Percentiles rank a stretch among this genome's conserved stretches.
Evolutionary conservation across 1,284 basidiomycete genomes (phyloP).

Genomic region (Xerocomus cyaneibrunnescens): DNA sequence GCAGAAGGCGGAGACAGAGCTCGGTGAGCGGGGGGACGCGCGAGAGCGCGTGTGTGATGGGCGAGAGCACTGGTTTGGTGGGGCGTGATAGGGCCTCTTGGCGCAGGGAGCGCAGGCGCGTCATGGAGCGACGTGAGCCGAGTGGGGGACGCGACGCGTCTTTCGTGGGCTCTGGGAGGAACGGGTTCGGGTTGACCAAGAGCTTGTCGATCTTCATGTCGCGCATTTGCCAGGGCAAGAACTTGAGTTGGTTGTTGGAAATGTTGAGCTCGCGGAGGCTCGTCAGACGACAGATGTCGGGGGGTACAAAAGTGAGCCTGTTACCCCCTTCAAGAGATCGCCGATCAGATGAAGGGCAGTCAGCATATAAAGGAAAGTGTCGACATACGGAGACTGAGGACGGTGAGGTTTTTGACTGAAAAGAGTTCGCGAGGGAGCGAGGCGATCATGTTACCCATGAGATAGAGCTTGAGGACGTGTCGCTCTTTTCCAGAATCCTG

Average conservation of each 20-base stretch:
- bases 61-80: slow-evolving; percentile 30
- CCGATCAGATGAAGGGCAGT: slow-evolving; percentile 2
- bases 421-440: slow-evolving; percentile 31
- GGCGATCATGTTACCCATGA: slow-evolving; percentile 28
- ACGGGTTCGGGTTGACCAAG: slow-evolving; percentile 56
- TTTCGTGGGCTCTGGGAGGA: slow-evolving; percentile 39
- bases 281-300: slow-evolving; percentile 56
- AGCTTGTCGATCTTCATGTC: slow-evolving; percentile 50
- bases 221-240: slow-evolving; percentile 65
- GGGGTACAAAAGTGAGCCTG: slow-evolving; percentile 54
- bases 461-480: slow-evolving; percentile 35
- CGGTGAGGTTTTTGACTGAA: slow-evolving; percentile 30
- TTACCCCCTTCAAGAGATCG: slow-evolving; percentile 40
- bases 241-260: slow-evolving; percentile 56
- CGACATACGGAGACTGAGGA: slow-evolving; percentile 34
- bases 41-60: slow-evolving; percentile 22
- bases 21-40: slow-evolving; percentile 50
- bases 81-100: slow-evolving; percentile 16
- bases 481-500: slow-evolving; percentile 34
- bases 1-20: slow-evolving; percentile 47
- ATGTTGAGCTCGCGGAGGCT: slow-evolving; percentile 63
- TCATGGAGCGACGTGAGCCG: slow-evolving; percentile 21
- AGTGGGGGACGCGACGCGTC: slow-evolving; percentile 6
- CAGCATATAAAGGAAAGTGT: neutral
- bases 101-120: slow-evolving; percentile 19